These are phyloP conservation scores for Mucor racemosus DNA, from an alignment of 371 early-diverging fungal genomes.

Conservation along the genomic window DNA sequence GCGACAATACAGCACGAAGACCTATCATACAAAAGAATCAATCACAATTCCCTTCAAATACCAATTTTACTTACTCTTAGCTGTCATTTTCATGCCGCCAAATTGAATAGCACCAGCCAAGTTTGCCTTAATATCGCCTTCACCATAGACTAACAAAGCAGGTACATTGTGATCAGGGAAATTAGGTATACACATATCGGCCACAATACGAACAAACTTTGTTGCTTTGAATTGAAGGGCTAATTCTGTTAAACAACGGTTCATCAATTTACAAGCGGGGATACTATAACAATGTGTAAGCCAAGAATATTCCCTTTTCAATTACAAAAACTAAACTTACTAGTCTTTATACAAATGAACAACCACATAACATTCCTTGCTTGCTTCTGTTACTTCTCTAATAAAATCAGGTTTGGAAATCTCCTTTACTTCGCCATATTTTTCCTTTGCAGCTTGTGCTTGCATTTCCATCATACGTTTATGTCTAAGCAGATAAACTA, in stretches of 20 bases:
- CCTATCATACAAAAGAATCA: constrained; percentile 19
- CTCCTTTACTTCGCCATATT: constrained; percentile 81
- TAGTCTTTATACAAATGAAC: constrained; percentile 76
- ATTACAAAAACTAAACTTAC: constrained; percentile 40
- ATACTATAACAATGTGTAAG: constrained; percentile 43
- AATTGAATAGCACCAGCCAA: constrained; percentile 80
- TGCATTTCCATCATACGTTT: constrained; percentile 83
- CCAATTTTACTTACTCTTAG: constrained; percentile 53
- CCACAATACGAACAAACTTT: constrained; percentile 92
- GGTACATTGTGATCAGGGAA: constrained; percentile 93
- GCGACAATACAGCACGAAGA: constrained; percentile 42
- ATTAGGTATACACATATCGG: constrained; percentile 91
- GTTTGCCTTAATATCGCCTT: constrained; percentile 85
- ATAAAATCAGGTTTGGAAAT: constrained; percentile 94
- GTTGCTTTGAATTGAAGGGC: constrained; percentile 83
- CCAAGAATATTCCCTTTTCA: not conserved
- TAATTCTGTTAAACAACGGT: constrained; percentile 74
- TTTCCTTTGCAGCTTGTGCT: constrained; percentile 60
- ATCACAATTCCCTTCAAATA: not conserved
- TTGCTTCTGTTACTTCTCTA: constrained; percentile 89
- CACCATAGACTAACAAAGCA: constrained; percentile 87
- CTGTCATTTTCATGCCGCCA: constrained; percentile 83
- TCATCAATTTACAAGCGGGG: constrained; percentile 84
- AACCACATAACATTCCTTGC: constrained; percentile 78
- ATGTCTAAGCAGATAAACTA: constrained; percentile 39